phyloP scores from a whole-genome alignment of 1,284 basidiomycete species.

The Papiliotrema fonsecae region DNA sequence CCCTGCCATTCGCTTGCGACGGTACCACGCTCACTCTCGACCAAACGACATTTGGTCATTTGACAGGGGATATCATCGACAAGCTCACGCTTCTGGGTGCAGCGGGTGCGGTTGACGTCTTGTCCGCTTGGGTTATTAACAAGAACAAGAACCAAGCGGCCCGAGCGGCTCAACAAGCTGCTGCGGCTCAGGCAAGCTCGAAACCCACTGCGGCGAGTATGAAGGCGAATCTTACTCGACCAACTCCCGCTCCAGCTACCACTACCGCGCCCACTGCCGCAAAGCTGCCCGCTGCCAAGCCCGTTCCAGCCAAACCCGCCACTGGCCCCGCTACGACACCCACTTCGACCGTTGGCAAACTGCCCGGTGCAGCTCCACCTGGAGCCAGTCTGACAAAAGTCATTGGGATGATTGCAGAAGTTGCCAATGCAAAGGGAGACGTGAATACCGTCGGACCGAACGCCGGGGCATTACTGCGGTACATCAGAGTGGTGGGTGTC shows the following conservation, averaged over 20 bases:
- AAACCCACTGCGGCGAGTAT: slow-evolving; percentile 14
- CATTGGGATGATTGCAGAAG: slow-evolving; percentile 43
- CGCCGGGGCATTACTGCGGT: slow-evolving; percentile 36
- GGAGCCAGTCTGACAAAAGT: slow-evolving; percentile 42
- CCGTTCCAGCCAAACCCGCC: slow-evolving; percentile 2
- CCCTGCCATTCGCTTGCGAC: slow-evolving; percentile 42
- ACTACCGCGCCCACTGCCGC: not conserved
- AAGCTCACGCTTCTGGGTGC: slow-evolving; percentile 39
- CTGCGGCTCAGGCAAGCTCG: slow-evolving; percentile 12
- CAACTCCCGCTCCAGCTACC: slow-evolving; percentile 1
- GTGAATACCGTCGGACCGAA: slow-evolving; percentile 43
- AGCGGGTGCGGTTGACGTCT: slow-evolving; percentile 37
- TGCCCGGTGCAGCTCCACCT: slow-evolving; percentile 36
- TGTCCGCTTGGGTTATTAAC: slow-evolving; percentile 43
- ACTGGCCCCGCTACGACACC: not conserved
- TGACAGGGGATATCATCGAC: slow-evolving; percentile 39
- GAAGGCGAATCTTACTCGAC: slow-evolving; percentile 5
- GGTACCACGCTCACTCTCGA: slow-evolving; percentile 40
- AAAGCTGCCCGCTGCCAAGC: slow-evolving; percentile 8
- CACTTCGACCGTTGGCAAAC: too few species aligned
- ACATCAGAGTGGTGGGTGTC: slow-evolving; percentile 42
- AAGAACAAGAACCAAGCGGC: slow-evolving; percentile 37
- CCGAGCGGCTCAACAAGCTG: slow-evolving; percentile 4
- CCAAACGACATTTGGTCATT: slow-evolving; percentile 38
- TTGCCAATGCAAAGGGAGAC: slow-evolving; percentile 41